These are phyloP conservation scores for Naganishia randhawae DNA, from an alignment of 768 basidiomycete species.

Conservation along the genomic window DNA sequence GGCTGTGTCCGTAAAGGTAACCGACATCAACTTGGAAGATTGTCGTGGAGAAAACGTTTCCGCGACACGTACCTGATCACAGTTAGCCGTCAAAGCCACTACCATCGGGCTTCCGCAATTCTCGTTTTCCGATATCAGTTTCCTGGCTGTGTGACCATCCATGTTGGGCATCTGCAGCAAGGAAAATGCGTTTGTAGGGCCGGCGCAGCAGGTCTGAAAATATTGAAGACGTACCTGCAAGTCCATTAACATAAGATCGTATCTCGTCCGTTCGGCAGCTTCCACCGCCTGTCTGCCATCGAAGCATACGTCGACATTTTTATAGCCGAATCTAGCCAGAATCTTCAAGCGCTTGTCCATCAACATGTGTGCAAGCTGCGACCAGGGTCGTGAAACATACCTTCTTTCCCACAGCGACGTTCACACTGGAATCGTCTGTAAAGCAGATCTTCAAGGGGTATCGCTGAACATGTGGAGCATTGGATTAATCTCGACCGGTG, in stretches of 20 bases:
- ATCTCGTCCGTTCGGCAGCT: constrained; percentile 37
- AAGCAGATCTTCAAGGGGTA: constrained; percentile 38
- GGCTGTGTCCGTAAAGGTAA: background rate
- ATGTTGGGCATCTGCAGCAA: constrained; percentile 28
- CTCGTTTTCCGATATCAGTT: constrained; percentile 2
- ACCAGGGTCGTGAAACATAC: too few species aligned
- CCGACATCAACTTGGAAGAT: background rate
- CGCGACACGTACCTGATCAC: constrained; percentile 13
- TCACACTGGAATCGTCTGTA: constrained; percentile 43
- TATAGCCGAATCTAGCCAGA: constrained; percentile 1
- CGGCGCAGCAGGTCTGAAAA: background rate
- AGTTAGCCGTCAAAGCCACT: constrained; percentile 28
- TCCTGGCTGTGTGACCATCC: constrained; percentile 23
- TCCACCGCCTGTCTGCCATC: constrained; percentile 35
- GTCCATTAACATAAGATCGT: constrained; percentile 48
- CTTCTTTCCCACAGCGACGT: constrained; percentile 34
- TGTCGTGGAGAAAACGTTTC: background rate
- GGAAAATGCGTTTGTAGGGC: background rate
- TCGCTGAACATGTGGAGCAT: background rate
- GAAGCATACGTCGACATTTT: constrained; percentile 4
- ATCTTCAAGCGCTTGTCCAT: too few species aligned
- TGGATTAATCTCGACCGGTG: background rate
- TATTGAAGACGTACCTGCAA: constrained; percentile 9
- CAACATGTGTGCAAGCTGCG: too few species aligned
- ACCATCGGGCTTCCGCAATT: background rate